These are phyloP conservation scores for Pseudopithomyces maydicus DNA, from an alignment of 2,329 filamentous ascomycete genomes.

Conservation along the genomic window DNA sequence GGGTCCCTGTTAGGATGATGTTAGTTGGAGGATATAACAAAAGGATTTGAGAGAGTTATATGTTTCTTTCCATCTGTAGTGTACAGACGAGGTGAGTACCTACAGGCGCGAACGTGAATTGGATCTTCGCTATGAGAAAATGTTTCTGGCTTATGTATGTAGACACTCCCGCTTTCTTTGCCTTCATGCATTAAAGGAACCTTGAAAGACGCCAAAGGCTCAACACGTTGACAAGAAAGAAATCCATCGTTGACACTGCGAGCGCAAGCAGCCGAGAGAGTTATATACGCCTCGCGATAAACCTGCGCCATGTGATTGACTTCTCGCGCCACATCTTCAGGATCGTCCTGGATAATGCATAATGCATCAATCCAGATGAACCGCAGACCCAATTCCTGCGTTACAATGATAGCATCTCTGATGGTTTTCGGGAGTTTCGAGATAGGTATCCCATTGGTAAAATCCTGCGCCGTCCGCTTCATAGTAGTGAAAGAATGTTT, in stretches of 20 bases:
- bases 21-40: background rate
- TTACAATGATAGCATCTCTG: constrained; percentile 15
- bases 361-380: constrained; percentile 21
- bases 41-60: too few relatives aligned
- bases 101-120: constrained; percentile 11
- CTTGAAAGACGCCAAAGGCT: background rate
- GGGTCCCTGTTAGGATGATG: constrained; percentile 3
- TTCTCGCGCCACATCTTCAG: constrained; percentile 12
- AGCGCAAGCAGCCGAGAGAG: constrained; percentile 11
- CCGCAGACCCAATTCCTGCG: constrained; percentile 7
- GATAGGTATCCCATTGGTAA: constrained; percentile 10
- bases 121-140: constrained; percentile 11
- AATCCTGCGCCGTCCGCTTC: constrained; percentile 3
- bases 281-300: constrained; percentile 12
- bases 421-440: constrained; percentile 13
- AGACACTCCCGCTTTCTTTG: constrained; percentile 1
- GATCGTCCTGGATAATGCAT: constrained; percentile 21
- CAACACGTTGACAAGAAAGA: background rate
- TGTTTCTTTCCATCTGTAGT: too few relatives aligned
- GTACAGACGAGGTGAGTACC: background rate
- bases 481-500: constrained; percentile 9
- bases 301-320: constrained; percentile 16
- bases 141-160: constrained; percentile 8
- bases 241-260: constrained; percentile 12
- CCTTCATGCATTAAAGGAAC: background rate